Percentiles rank a stretch among this genome's conserved stretches.
Conservation (phyloP, 345 rosid genomes). For the Eucalyptus erythrocorys region DNA sequence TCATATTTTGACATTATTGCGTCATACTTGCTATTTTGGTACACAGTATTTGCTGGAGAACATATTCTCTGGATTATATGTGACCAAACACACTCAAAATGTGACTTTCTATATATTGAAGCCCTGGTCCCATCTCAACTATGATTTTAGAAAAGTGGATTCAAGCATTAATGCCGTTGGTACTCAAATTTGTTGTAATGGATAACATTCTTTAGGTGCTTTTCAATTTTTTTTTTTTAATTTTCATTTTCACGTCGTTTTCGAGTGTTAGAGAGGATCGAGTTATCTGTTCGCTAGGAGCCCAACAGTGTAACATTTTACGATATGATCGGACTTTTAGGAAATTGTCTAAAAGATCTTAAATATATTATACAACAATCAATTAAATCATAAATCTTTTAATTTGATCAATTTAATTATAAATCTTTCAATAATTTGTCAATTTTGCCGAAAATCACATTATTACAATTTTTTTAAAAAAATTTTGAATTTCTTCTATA, state of each 20-base stretch:
- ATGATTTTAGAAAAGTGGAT: not conserved
- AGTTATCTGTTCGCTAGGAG: not conserved
- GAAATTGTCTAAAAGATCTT: not conserved
- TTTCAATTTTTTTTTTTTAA: not conserved
- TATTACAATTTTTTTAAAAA: not conserved
- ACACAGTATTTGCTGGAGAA: not conserved
- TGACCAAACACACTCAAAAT: not conserved
- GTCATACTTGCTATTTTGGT: not conserved
- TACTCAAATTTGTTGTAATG: not conserved
- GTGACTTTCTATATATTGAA: not conserved
- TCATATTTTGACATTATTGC: not conserved
- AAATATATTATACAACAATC: accelerated
- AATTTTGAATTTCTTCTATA: not conserved
- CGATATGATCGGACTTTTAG: accelerated
- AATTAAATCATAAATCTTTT: no score
- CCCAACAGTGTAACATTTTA: not conserved
- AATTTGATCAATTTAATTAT: not conserved
- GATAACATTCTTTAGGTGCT: not conserved
- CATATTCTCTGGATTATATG: not conserved
- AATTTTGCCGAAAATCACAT: not conserved
- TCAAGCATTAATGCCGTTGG: not conserved
- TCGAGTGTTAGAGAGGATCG: not conserved
- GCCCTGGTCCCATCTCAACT: not conserved
- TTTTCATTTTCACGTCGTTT: not conserved
- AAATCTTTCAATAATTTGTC: not conserved